phyloP scores from a whole-genome alignment of 2,329 filamentous ascomycete species.

The Endocalyx cinctus region DNA sequence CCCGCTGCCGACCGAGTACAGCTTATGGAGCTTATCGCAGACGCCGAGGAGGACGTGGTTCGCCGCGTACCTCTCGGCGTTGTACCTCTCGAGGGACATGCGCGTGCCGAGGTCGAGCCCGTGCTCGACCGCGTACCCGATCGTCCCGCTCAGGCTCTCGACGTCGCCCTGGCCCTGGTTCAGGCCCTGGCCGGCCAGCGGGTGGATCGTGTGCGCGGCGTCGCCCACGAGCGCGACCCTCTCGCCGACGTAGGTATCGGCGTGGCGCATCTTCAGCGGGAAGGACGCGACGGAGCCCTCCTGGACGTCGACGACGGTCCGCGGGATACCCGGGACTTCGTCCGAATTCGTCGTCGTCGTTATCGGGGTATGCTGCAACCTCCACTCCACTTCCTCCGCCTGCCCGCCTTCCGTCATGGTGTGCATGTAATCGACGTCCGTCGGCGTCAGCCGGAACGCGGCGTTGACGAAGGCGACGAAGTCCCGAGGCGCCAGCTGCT shows the following conservation, averaged over 20 bases:
- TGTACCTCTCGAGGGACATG: slow-evolving; percentile 77
- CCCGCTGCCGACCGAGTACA: slow-evolving; percentile 77
- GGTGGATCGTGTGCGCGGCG: slow-evolving; percentile 91
- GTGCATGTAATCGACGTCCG: slow-evolving; percentile 82
- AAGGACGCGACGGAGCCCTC: slow-evolving; percentile 80
- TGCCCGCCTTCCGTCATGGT: slow-evolving; percentile 53
- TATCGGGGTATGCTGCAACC: slow-evolving; percentile 66
- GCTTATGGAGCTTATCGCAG: slow-evolving; percentile 86
- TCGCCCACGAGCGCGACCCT: slow-evolving; percentile 91
- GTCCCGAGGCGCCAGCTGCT: slow-evolving; percentile 65
- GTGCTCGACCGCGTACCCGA: slow-evolving; percentile 72
- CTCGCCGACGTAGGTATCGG: slow-evolving; percentile 87
- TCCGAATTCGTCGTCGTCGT: no score
- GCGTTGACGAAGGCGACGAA: slow-evolving; percentile 90
- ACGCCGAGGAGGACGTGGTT: slow-evolving; percentile 78
- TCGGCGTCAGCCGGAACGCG: slow-evolving; percentile 75
- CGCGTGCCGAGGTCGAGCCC: slow-evolving; percentile 82
- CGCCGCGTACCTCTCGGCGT: slow-evolving; percentile 71
- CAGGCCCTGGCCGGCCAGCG: slow-evolving; percentile 87
- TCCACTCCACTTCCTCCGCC: slow-evolving; percentile 78
- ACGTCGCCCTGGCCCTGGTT: slow-evolving; percentile 92
- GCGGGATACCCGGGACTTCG: slow-evolving; percentile 54
- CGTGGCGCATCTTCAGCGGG: slow-evolving; percentile 84
- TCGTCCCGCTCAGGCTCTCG: slow-evolving; percentile 67
- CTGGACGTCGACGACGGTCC: slow-evolving; percentile 66